These are phyloP conservation scores for Phytopythium aichiense DNA, from an alignment of 352 stramenopile genomes.

Conservation along the genomic window DNA sequence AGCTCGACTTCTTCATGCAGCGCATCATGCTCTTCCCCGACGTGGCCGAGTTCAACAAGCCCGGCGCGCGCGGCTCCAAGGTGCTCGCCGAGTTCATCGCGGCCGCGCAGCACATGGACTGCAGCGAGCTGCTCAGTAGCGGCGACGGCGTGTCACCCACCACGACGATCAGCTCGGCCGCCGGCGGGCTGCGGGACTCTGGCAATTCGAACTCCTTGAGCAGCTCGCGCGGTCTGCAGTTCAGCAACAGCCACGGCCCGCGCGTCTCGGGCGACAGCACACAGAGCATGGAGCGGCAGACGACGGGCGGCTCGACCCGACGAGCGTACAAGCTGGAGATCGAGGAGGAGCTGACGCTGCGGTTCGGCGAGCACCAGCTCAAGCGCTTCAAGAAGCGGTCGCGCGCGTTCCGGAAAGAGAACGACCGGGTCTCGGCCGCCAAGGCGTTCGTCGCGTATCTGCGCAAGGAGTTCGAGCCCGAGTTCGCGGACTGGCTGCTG, in stretches of 20 bases:
- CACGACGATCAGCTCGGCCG: slow-evolving; percentile 24
- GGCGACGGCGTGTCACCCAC: slow-evolving; percentile 9
- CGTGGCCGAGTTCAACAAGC: slow-evolving; percentile 53
- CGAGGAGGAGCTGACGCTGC: slow-evolving; percentile 50
- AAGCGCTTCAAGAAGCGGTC: slow-evolving; percentile 72
- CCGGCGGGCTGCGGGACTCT: slow-evolving; percentile 19
- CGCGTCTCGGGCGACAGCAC: slow-evolving; percentile 18
- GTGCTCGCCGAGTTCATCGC: slow-evolving; percentile 65
- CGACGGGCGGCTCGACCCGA: slow-evolving; percentile 19
- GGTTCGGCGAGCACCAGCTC: slow-evolving; percentile 42
- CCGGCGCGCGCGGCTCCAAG: slow-evolving; percentile 31
- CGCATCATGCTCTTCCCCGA: slow-evolving; percentile 75
- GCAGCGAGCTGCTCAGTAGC: slow-evolving; percentile 19
- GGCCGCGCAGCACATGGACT: slow-evolving; percentile 45
- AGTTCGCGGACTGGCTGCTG: slow-evolving; percentile 59
- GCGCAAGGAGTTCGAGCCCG: slow-evolving; percentile 42
- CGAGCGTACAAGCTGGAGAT: slow-evolving; percentile 63
- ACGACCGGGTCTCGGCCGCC: slow-evolving; percentile 45
- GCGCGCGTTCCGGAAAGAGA: slow-evolving; percentile 63
- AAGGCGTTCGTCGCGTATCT: slow-evolving; percentile 51
- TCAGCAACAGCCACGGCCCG: slow-evolving; percentile 8
- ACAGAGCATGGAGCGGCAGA: background rate
- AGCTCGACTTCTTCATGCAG: slow-evolving; percentile 84
- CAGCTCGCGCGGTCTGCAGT: slow-evolving; percentile 12
- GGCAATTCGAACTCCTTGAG: slow-evolving; percentile 18